Conservation (phyloP, 2,329 filamentous ascomycete genomes). For the Apiospora rasikravindrae region DNA sequence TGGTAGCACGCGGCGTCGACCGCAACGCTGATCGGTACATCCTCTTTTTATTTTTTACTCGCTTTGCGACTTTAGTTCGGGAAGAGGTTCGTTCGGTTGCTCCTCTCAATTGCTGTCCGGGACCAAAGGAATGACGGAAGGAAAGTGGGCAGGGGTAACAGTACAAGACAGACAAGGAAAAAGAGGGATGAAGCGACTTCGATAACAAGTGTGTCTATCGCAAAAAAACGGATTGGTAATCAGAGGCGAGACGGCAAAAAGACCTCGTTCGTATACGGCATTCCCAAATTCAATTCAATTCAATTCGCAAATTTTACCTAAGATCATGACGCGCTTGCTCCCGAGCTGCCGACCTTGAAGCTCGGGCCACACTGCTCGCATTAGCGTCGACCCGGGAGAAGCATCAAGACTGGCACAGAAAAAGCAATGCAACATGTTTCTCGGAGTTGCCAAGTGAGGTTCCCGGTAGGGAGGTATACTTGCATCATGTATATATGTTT, state of each 20-base stretch:
- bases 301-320: conserved; percentile 5
- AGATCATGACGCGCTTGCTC: conserved; percentile 9
- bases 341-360: conserved; percentile 12
- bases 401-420: background rate
- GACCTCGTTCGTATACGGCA: background rate
- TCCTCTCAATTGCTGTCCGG: background rate
- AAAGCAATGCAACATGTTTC: background rate
- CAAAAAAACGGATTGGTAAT: conserved; percentile 11
- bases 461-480: background rate
- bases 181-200: background rate
- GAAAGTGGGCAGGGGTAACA: background rate
- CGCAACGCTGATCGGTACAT: conserved; percentile 62
- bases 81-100: background rate
- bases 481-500: background rate
- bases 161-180: background rate
- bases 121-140: conserved; percentile 12
- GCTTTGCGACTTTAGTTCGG: background rate
- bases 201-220: background rate
- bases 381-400: background rate
- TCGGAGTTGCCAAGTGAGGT: background rate
- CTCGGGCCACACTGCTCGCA: conserved; percentile 3
- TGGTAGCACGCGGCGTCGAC: conserved; percentile 51
- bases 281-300: background rate
- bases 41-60: background rate
- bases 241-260: background rate